Conservation (phyloP, 345 rosid genomes). For the Populus pruinosa region DNA sequence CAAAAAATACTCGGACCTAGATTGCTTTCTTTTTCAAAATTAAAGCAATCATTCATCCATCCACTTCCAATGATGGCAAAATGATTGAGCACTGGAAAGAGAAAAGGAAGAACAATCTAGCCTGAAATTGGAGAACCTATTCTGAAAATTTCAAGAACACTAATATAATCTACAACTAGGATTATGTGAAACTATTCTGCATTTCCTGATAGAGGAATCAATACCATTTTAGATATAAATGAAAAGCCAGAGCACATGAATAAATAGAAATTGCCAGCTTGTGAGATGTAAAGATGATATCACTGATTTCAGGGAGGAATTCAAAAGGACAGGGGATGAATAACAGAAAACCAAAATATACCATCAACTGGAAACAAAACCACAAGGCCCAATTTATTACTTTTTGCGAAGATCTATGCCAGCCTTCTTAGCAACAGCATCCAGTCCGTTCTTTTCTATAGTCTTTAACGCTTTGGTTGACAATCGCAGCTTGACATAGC, state of each 20-base stretch:
- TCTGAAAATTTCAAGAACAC: neutral
- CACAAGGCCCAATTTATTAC: constrained; percentile 9
- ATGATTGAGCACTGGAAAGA: too few relatives aligned
- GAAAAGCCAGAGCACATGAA: neutral
- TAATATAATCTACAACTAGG: neutral
- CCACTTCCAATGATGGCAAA: neutral
- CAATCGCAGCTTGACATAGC: constrained; percentile 70
- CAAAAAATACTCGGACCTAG: too few relatives aligned
- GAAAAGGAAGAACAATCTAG: neutral
- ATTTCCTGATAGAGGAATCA: neutral
- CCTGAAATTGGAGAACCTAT: neutral
- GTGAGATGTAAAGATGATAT: neutral
- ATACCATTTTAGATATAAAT: neutral
- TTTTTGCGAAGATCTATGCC: constrained; percentile 81
- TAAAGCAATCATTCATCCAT: neutral
- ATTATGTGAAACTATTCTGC: neutral
- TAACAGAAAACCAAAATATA: neutral
- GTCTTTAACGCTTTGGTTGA: constrained; percentile 91
- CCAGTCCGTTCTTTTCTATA: constrained; percentile 88
- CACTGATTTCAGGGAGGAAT: neutral
- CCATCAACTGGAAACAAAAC: neutral
- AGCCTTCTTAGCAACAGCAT: constrained; percentile 96
- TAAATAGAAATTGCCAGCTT: neutral
- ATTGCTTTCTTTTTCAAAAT: neutral
- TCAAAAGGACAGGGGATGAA: neutral